Conservation (phyloP, 2,329 filamentous ascomycete genomes). For the Penicillium sp. region DNA sequence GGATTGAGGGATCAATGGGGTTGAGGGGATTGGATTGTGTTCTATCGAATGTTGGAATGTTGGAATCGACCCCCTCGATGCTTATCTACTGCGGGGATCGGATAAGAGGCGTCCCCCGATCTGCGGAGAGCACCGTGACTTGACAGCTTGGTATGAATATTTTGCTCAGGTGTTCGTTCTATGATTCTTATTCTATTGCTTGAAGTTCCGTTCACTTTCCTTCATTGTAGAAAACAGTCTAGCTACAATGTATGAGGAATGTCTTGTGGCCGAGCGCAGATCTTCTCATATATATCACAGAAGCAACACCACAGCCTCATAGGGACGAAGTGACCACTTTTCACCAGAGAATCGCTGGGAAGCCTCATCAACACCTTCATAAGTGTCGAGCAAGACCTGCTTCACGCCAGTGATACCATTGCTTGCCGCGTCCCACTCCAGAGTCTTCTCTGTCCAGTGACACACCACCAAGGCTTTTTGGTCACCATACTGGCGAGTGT, state of each 20-base stretch:
- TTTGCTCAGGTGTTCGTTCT: background rate
- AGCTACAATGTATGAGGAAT: background rate
- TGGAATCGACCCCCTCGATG: background rate
- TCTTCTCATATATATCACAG: conserved; percentile 10
- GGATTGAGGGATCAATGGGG: background rate
- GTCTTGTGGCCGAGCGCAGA: background rate
- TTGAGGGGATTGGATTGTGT: background rate
- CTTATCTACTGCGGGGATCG: conserved; percentile 21
- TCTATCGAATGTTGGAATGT: background rate
- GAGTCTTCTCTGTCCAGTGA: conserved; percentile 28
- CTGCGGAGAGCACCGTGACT: conserved; percentile 11
- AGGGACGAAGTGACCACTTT: conserved; percentile 29
- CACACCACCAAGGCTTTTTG: conserved; percentile 31
- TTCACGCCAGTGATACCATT: conserved; percentile 23
- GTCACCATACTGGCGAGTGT: conserved; percentile 38
- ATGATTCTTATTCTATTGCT: background rate
- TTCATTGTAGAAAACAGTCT: background rate
- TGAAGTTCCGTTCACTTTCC: background rate
- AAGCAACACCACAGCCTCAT: conserved; percentile 27
- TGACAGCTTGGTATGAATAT: background rate
- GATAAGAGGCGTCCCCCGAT: conserved; percentile 12
- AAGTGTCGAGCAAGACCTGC: conserved; percentile 28
- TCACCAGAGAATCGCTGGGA: conserved; percentile 18
- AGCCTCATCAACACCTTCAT: conserved; percentile 18
- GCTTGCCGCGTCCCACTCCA: conserved; percentile 27